Percentiles rank a stretch among this genome's conserved stretches.
phyloP scores from a whole-genome alignment of 257 asterid species.

The Petrea volubilis region DNA sequence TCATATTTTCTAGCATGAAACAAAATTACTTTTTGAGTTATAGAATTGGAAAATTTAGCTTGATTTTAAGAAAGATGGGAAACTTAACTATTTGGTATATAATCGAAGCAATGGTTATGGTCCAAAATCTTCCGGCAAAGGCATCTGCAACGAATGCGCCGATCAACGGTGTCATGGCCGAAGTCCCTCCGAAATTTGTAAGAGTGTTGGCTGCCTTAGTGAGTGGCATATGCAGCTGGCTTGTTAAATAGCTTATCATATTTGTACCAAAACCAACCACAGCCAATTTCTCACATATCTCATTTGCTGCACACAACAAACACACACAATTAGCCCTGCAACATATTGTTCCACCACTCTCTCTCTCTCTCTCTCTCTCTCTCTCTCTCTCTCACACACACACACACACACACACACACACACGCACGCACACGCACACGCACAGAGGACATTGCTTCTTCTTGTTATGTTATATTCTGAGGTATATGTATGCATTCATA shows the following conservation, averaged over 20 bases:
- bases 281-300: slow-evolving; percentile 83
- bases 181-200: slow-evolving; percentile 80
- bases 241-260: slow-evolving; percentile 77
- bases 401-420: no score
- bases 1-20: no score
- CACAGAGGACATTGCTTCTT: no score
- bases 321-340: background rate
- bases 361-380: no score
- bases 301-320: slow-evolving; percentile 62
- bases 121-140: slow-evolving; percentile 86
- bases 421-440: no score
- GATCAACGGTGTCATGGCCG: slow-evolving; percentile 76
- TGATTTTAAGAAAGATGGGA: background rate
- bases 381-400: no score
- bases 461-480: no score
- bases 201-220: slow-evolving; percentile 88
- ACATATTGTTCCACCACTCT: no score
- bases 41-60: background rate
- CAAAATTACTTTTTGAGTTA: background rate
- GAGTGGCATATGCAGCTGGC: slow-evolving; percentile 66
- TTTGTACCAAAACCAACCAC: slow-evolving; percentile 80
- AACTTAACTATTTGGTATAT: slow-evolving; percentile 67
- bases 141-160: slow-evolving; percentile 85
- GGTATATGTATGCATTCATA: no score
- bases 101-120: slow-evolving; percentile 72